Conservation (phyloP, 2,329 filamentous ascomycete genomes). For the Hypoxylon sp. region DNA sequence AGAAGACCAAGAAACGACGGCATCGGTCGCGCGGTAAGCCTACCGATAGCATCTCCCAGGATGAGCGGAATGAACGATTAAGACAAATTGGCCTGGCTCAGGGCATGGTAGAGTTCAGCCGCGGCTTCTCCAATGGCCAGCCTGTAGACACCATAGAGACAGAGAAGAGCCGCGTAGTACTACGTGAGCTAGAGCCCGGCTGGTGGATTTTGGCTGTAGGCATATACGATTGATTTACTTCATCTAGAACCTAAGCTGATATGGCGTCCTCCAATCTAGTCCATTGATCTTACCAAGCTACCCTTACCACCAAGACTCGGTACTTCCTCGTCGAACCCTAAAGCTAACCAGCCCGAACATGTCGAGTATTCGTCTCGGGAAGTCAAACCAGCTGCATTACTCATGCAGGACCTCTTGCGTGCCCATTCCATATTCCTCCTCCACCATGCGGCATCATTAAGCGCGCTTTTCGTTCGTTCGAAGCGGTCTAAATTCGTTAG, state of each 20-base stretch:
- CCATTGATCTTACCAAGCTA: constrained; percentile 83
- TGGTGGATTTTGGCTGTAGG: constrained; percentile 97
- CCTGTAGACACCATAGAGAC: constrained; percentile 90
- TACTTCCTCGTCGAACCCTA: constrained; percentile 54
- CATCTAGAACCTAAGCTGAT: constrained; percentile 28
- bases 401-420: constrained; percentile 84
- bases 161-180: constrained; percentile 85
- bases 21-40: constrained; percentile 61
- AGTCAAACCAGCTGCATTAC: constrained; percentile 83
- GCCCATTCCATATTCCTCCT: constrained; percentile 89
- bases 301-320: constrained; percentile 71
- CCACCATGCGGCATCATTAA: constrained; percentile 85
- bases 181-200: constrained; percentile 87
- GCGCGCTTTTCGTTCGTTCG: constrained; percentile 75
- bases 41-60: constrained; percentile 64
- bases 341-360: constrained; percentile 60
- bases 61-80: constrained; percentile 86
- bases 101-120: constrained; percentile 94
- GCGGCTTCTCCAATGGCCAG: constrained; percentile 84
- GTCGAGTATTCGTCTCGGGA: constrained; percentile 92
- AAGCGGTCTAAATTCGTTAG: constrained; percentile 78
- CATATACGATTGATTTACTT: background rate
- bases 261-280: constrained; percentile 62
- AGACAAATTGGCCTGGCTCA: constrained; percentile 96
- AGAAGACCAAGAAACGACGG: constrained; percentile 58